Evolutionary conservation across 176 grass and related monocot genomes (phyloP).

Genomic region (Carex pumila): DNA sequence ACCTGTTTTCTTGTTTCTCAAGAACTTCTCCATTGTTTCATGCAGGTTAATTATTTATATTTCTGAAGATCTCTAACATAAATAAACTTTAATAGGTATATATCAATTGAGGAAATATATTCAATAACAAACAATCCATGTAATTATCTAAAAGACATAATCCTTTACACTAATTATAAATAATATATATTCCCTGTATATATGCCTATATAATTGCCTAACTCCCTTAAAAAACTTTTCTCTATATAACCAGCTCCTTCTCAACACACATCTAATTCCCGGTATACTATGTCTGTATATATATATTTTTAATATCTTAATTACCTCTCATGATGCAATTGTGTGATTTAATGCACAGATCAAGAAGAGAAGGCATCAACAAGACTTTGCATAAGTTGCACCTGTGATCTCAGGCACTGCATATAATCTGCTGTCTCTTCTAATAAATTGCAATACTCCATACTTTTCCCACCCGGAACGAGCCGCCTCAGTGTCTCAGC

Average conservation of each 20-base stretch:
- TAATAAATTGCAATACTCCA: conserved; percentile 78
- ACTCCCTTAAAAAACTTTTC: background rate
- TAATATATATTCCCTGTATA: background rate
- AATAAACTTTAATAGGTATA: background rate
- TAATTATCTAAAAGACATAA: conserved; percentile 10
- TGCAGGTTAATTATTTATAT: background rate
- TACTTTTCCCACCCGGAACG: conserved; percentile 53
- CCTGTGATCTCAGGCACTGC: conserved; percentile 54
- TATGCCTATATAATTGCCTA: background rate
- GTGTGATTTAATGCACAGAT: conserved; percentile 1
- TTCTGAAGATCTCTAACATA: background rate
- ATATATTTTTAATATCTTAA: background rate
- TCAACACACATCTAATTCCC: background rate
- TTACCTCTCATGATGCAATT: conserved; percentile 19
- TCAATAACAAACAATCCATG: conserved; percentile 6
- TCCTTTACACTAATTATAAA: conserved; percentile 8
- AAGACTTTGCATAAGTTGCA: conserved; percentile 80
- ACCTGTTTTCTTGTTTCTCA: background rate
- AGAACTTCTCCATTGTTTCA: background rate
- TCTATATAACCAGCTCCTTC: background rate
- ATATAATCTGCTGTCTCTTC: conserved; percentile 90
- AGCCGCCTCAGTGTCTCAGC: conserved; percentile 48
- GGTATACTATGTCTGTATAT: background rate
- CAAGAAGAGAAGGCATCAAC: conserved; percentile 52
- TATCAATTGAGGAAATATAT: background rate